Conservation (phyloP, 108 stramenopile genomes). For the Cyclotella kingstonii region DNA sequence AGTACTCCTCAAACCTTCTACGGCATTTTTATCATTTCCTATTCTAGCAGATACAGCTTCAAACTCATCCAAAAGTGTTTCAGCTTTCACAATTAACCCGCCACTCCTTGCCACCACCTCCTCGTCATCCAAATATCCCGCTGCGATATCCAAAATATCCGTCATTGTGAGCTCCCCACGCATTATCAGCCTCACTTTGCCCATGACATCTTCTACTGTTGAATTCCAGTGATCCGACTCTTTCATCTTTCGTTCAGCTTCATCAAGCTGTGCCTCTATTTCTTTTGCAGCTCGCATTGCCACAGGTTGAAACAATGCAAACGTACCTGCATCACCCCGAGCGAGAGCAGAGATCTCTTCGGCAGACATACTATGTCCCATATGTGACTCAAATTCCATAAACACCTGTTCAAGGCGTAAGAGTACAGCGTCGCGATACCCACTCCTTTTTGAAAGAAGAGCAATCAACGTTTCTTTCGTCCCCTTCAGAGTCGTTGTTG, state of each 20-base stretch:
- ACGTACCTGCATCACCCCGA: slow-evolving; percentile 76
- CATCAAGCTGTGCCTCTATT: slow-evolving; percentile 79
- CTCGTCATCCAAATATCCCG: slow-evolving; percentile 79
- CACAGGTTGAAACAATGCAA: slow-evolving; percentile 82
- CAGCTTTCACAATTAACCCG: slow-evolving; percentile 66
- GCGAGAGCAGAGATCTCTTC: slow-evolving; percentile 77
- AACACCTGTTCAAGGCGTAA: slow-evolving; percentile 73
- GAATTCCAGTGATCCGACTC: slow-evolving; percentile 42
- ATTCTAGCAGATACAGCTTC: slow-evolving; percentile 79
- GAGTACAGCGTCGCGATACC: slow-evolving; percentile 75
- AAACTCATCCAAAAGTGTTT: slow-evolving; percentile 78
- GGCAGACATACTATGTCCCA: slow-evolving; percentile 69
- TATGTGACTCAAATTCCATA: slow-evolving; percentile 63
- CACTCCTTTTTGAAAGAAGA: slow-evolving; percentile 57
- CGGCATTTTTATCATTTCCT: slow-evolving; percentile 17
- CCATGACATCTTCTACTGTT: slow-evolving; percentile 53
- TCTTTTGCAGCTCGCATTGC: slow-evolving; percentile 79
- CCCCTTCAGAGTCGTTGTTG: slow-evolving; percentile 52
- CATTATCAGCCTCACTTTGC: slow-evolving; percentile 74
- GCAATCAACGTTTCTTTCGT: slow-evolving; percentile 87
- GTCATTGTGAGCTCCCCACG: slow-evolving; percentile 65
- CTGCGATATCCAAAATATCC: slow-evolving; percentile 73
- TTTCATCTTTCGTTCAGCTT: slow-evolving; percentile 62
- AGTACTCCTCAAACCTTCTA: not conserved
- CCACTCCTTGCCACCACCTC: slow-evolving; percentile 73